These are phyloP conservation scores for Gossypium arboreum DNA, from an alignment of 345 rosid genomes.

Conservation along the genomic window DNA sequence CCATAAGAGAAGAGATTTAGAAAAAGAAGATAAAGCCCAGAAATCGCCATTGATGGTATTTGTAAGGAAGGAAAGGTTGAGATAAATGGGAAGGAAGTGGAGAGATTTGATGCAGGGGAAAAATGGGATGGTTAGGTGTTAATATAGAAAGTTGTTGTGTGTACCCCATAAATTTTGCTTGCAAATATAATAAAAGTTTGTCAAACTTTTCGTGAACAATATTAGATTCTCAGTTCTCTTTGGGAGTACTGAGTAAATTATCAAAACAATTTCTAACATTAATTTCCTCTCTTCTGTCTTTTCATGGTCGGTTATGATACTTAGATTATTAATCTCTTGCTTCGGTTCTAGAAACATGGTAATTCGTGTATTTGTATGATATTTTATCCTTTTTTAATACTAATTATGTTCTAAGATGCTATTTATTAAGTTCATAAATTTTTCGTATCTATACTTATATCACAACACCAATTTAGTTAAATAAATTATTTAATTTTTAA, in stretches of 20 bases:
- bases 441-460: no score
- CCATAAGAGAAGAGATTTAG: constrained; percentile 26
- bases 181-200: background rate
- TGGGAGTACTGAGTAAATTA: background rate
- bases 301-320: constrained; percentile 14
- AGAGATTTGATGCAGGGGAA: background rate
- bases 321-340: background rate
- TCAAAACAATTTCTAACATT: background rate
- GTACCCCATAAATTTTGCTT: background rate
- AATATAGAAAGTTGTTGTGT: background rate
- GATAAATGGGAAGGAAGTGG: background rate
- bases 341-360: background rate
- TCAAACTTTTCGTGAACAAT: constrained; percentile 29
- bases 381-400: background rate
- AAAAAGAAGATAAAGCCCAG: constrained; percentile 22
- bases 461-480: no score
- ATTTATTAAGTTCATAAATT: background rate
- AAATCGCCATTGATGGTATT: constrained; percentile 21
- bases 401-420: background rate
- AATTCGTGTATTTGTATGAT: background rate
- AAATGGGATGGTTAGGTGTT: constrained; percentile 14
- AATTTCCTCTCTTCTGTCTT: constrained; percentile 3
- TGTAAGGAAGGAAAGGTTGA: background rate
- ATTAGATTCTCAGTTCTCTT: constrained; percentile 5
- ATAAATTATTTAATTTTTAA: no score